Evolutionary conservation across 2,329 filamentous ascomycete genomes (phyloP), one percentile per base, ranked within the genome.

Genomic region (Sporothrix brasiliensis): DNA sequence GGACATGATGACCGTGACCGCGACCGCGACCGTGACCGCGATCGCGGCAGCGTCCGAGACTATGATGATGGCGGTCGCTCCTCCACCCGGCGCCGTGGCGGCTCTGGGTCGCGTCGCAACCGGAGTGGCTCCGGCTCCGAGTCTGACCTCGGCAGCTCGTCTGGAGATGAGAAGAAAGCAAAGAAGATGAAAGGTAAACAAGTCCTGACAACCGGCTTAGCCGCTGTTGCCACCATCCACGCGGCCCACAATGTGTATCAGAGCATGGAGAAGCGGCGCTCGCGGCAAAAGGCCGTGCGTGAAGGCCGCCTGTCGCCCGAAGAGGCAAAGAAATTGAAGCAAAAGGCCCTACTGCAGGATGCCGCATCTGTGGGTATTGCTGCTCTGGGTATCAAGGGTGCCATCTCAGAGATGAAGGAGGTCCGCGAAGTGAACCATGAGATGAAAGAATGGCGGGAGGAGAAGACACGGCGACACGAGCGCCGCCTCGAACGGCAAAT

Each of bases 111-210:
- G 75, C 77, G 70, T 74, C 77, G 70, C 73, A 73, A 69, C 73
- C 70, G 71, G 76, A 69, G 76, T 79, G 80, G 74, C 58, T 83
- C 85, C 65, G 81, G 79, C 60, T 87, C 85, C 19, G 85, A 83
- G 47, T 85, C 84, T 24, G 85, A 88, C 75, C 77, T 88, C 65
- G 86, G 86, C 66, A 85, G 88, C 78, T 88, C 86, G 73, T 83
- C 85, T 21, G 84, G 86, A 27, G 86, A 88, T 73, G 82, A 83
- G 77, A 86, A 82, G 77, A 80, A 80, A 72, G 81, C 81, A 50
- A 84, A 81, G 77, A 87, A 86, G 77, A 86, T 88, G 82, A 85
- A 81, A 86, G 85, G 86, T 86, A 88, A 88, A 83, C 86, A 87
- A 81, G 75, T 87, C 72, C 74, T 88, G 70, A 87, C 84, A 69